Base-by-base conservation (phyloP, 257 asterid species). In the Scutellaria galericulata region DNA sequence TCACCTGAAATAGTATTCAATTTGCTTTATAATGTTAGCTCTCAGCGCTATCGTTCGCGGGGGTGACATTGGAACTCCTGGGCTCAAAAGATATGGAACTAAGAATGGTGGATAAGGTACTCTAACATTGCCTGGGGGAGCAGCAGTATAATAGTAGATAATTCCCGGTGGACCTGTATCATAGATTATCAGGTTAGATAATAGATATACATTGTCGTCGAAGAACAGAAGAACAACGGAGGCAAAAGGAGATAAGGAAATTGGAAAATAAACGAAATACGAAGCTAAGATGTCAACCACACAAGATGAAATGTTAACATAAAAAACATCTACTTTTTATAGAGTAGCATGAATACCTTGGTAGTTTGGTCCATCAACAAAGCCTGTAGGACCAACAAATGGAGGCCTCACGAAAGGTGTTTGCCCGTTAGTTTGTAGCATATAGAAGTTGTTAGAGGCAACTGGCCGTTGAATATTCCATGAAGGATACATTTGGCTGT, bases 1-100 rank as follows among this genome's bases (percentile, higher is more conserved):
- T 82, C 74, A 92, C 99, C 99, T 89, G 91, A 95, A 95, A 86
- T 95, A 95, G 80, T 92, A 95, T 66, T 95, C 98, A 77, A 95
- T 88, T 86, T 95, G 99, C 86, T 78, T 86, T 31, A 86, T 48
- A 73, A 95, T 82, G 75, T 74, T 75, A 41, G 84, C 83, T 79
- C 74, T 87, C 86, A 90, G 74, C 42, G 85, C 78, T 59, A 64
- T 18, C 42, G 70, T 42, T 37, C 89, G 93, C 5, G 90, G 77
- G 74, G 93, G 85, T 50, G 77, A 77, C 75, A 75, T 31, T 11
- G 88, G 78, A 75, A 87, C 80, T 81, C 96, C 97, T 61, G 87
- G 75, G 76, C 76, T 79, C 64, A 81, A 76, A 64, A 89, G 87
- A 78, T 79, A 86, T 61, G 89, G 90, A 75, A 83, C 78, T 54